Percentiles rank a stretch among this genome's conserved stretches.
Conservation (phyloP, 1,284 basidiomycete genomes). For the Xerocomus tenax region DNA sequence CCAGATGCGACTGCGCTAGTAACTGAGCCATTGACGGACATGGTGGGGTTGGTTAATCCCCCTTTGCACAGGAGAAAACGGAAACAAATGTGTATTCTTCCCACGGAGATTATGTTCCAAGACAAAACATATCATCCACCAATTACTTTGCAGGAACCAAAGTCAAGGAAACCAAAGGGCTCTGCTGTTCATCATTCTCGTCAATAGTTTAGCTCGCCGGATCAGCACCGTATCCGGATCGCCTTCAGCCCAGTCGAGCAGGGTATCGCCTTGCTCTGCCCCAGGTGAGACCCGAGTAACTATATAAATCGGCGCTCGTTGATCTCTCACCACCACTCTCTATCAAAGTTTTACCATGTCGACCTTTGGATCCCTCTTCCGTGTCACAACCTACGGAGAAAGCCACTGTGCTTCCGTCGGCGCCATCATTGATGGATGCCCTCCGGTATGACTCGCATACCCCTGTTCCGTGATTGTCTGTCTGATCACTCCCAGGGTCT, state of each 20-base stretch:
- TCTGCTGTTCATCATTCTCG: constrained; percentile 1
- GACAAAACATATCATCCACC: too few relatives aligned
- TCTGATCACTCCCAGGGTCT: constrained; percentile 58
- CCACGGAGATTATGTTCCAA: constrained; percentile 14
- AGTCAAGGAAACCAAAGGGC: neutral
- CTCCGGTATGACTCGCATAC: constrained; percentile 57
- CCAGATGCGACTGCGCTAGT: constrained; percentile 31
- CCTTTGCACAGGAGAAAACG: neutral
- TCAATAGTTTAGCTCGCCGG: neutral
- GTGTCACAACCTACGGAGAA: constrained; percentile 97
- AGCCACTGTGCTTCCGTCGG: constrained; percentile 96
- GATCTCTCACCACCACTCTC: constrained; percentile 12
- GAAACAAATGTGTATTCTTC: constrained; percentile 12
- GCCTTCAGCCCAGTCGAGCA: constrained; percentile 16
- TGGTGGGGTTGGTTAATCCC: constrained; percentile 12
- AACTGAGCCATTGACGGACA: constrained; percentile 32
- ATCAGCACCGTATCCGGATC: constrained; percentile 3
- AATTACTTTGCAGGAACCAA: too few relatives aligned
- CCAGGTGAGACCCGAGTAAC: neutral
- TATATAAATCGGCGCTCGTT: constrained; percentile 18
- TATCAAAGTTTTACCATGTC: constrained; percentile 56
- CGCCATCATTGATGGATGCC: constrained; percentile 94
- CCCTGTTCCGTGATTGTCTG: constrained; percentile 4
- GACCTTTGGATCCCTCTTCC: constrained; percentile 82
- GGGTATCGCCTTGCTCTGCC: constrained; percentile 19